Evolutionary conservation across 345 rosid species (phyloP).

Genomic region (Populus tremula): DNA sequence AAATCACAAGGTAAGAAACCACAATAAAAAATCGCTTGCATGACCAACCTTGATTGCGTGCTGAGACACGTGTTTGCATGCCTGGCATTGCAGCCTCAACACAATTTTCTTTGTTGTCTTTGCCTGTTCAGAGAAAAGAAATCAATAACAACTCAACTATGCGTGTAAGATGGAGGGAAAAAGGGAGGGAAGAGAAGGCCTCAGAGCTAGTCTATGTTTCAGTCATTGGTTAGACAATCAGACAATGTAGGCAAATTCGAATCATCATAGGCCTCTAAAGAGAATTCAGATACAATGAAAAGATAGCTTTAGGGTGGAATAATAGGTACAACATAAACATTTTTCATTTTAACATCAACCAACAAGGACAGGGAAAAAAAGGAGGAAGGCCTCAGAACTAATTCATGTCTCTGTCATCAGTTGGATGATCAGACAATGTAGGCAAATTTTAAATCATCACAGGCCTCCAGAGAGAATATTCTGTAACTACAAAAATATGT

Average conservation of each 20-base stretch:
- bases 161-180: neutral
- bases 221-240: constrained; percentile 6
- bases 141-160: neutral
- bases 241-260: constrained; percentile 13
- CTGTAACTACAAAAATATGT: neutral
- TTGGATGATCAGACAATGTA: constrained; percentile 9
- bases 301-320: neutral
- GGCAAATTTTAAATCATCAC: constrained; percentile 7
- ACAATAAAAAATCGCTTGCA: too few species aligned
- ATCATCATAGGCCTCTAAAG: constrained; percentile 1
- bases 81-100: constrained; percentile 20
- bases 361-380: neutral
- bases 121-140: neutral
- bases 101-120: constrained; percentile 20
- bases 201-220: neutral
- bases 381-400: constrained; percentile 2
- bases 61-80: constrained; percentile 21
- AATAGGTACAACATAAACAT: neutral
- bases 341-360: neutral
- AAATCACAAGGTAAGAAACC: neutral
- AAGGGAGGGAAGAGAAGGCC: neutral
- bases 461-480: neutral
- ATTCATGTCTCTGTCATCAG: neutral
- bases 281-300: neutral
- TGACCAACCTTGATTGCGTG: constrained; percentile 15